Evolutionary conservation across 2,329 filamentous ascomycete species (phyloP).

Genomic region (Paraphoma sp.): DNA sequence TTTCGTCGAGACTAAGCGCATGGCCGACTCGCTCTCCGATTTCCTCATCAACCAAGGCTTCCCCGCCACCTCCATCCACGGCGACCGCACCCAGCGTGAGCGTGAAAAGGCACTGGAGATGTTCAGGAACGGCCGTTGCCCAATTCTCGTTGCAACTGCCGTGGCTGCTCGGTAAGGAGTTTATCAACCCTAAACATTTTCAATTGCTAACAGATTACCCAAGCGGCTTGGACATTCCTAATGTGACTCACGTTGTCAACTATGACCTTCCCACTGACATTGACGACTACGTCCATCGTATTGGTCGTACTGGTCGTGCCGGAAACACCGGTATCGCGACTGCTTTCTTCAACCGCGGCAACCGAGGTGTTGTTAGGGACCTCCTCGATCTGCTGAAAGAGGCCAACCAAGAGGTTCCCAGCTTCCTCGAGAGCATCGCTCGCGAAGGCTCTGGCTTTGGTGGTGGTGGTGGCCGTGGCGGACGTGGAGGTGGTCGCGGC

Average conservation of each 20-base stretch:
- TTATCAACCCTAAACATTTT: too few relatives aligned
- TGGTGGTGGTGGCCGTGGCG: constrained; percentile 71
- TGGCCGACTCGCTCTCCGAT: constrained; percentile 97
- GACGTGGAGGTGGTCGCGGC: constrained; percentile 73
- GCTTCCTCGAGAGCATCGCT: constrained; percentile 96
- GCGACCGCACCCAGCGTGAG: constrained; percentile 97
- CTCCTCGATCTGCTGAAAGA: constrained; percentile 98
- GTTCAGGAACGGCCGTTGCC: constrained; percentile 95
- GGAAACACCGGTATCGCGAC: constrained; percentile 98
- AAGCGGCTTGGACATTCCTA: constrained; percentile 82
- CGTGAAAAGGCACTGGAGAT: constrained; percentile 97
- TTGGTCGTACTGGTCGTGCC: constrained; percentile 99
- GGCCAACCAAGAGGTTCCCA: constrained; percentile 94
- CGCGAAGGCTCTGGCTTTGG: constrained; percentile 87
- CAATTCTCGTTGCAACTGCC: constrained; percentile 94
- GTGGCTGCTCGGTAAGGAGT: constrained; percentile 86
- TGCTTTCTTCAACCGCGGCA: constrained; percentile 99
- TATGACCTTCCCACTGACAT: constrained; percentile 99
- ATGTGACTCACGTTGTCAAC: constrained; percentile 97
- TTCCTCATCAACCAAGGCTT: constrained; percentile 99
- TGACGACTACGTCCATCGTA: constrained; percentile 98
- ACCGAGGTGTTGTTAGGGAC: constrained; percentile 96
- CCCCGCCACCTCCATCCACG: constrained; percentile 97
- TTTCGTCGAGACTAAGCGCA: constrained; percentile 99
- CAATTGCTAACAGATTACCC: background rate